A percentile compares a stretch with the other conserved stretches of the same genome.
Conservation (phyloP, 805 yeast species). For the Sugiyamaella marilandica region DNA sequence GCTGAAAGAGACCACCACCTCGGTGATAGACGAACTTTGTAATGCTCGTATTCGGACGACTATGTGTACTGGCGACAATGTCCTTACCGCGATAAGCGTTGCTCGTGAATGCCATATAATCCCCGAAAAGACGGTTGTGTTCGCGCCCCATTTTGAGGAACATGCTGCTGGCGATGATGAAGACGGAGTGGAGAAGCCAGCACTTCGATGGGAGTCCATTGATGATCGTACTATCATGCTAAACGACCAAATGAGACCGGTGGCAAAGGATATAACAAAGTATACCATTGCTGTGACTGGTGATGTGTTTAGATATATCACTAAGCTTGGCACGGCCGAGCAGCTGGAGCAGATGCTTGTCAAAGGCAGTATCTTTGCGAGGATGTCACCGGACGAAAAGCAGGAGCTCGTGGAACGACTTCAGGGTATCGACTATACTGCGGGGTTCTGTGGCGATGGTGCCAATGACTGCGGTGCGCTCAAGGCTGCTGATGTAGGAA, state of each 20-base stretch:
- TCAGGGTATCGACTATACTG: constrained; percentile 81
- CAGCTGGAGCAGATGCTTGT: constrained; percentile 55
- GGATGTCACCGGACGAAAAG: constrained; percentile 99
- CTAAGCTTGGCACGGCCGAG: constrained; percentile 45
- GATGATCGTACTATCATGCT: constrained; percentile 45
- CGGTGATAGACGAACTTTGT: constrained; percentile 54
- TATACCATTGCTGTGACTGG: constrained; percentile 87
- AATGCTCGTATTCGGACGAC: constrained; percentile 74
- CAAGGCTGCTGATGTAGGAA: constrained; percentile 96
- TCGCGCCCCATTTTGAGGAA: constrained; percentile 63
- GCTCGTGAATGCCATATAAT: constrained; percentile 78
- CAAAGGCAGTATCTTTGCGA: constrained; percentile 75
- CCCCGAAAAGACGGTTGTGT: constrained; percentile 42
- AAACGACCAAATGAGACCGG: constrained; percentile 52
- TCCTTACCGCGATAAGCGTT: constrained; percentile 90
- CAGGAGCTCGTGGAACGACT: constrained; percentile 89
- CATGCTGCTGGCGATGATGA: constrained; percentile 10
- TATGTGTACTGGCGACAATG: constrained; percentile 98
- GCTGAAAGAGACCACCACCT: constrained; percentile 62
- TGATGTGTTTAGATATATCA: constrained; percentile 75
- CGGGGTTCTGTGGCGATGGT: constrained; percentile 98
- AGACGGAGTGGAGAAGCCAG: background rate
- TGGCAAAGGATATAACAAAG: constrained; percentile 38
- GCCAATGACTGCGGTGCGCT: constrained; percentile 99
- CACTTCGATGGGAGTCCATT: constrained; percentile 37